These are phyloP conservation scores for Lentinula edodes DNA, from an alignment of 768 basidiomycete species.

Conservation along the genomic window DNA sequence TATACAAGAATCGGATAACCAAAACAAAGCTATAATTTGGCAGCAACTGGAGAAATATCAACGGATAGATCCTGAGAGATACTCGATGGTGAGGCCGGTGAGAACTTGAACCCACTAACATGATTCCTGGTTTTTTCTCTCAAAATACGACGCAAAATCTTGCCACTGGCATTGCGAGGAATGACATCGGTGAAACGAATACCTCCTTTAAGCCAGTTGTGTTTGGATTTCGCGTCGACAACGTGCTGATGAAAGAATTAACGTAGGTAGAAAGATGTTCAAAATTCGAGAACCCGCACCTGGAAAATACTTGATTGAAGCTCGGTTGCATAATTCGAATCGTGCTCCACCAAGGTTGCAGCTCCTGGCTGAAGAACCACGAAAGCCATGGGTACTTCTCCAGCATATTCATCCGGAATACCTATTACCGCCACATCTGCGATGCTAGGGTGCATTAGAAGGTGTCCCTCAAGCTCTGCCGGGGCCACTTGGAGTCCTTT, in stretches of 20 bases:
- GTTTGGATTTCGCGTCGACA: conserved; percentile 24
- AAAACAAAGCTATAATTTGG: not conserved
- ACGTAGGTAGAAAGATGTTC: not conserved
- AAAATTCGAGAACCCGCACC: not conserved
- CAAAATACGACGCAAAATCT: conserved; percentile 29
- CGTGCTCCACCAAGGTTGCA: conserved; percentile 14
- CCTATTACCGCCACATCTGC: conserved; percentile 40
- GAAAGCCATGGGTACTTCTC: conserved; percentile 50
- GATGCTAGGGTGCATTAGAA: conserved; percentile 36
- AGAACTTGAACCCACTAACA: not conserved
- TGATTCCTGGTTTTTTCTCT: conserved; percentile 18
- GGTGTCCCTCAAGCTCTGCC: conserved; percentile 39
- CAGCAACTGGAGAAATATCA: not conserved
- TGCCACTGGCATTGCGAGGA: conserved; percentile 39
- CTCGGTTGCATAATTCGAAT: conserved; percentile 9
- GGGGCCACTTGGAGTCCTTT: conserved; percentile 22
- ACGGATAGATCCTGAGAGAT: not conserved
- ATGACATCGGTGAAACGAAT: conserved; percentile 32
- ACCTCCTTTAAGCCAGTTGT: conserved; percentile 35
- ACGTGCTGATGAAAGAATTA: conserved; percentile 18
- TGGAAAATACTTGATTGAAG: conserved; percentile 4
- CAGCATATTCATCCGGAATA: conserved; percentile 43
- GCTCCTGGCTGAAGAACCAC: conserved; percentile 33
- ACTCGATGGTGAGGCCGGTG: not conserved
- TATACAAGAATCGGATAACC: not conserved